Evolutionary conservation across 2,329 filamentous ascomycete genomes (phyloP), one percentile per base, ranked within the genome.

Genomic region (Chaetomium sp.): DNA sequence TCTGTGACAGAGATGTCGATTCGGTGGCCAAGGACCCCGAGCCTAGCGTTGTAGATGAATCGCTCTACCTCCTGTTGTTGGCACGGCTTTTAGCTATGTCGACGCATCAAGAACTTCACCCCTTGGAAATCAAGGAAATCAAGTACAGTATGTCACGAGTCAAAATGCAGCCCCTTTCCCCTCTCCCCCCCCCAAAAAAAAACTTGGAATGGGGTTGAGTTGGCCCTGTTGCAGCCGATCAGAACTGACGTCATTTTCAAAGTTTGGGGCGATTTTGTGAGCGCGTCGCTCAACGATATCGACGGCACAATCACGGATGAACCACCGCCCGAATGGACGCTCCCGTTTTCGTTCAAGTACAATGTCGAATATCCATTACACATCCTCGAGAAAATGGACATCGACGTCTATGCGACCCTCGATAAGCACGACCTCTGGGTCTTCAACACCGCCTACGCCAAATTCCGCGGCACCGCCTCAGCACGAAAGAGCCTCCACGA

Each of bases 391-490:
- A 90, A 89, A 71, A 90, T 94, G 86, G 87, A 91, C 62, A 76
- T 92, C 54, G 86, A 92, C 67, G 84, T 91, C 52, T 92, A 86
- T 68, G 76, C 74, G 11, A 72, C 72, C 0, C 69, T 85, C 4
- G 71, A 72, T 7, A 71, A 75, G 32, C 85, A 88, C 68, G 88
- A 91, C 64, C 72, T 87, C 6, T 94, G 89, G 89, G 80, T 96
- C 12, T 80, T 95, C 66, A 96, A 97, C 71, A 96, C 91, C 0
- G 78, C 96, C 5, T 95, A 92, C 69, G 84, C 88, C 61, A 97
- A 97, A 69, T 95, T 96, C 70, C 83, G 94, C 32, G 94, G 90
- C 52, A 96, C 91, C 0, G 94, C 94, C 0, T 95, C 90, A 2
- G 92, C 91, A 4, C 82, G 89, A 41, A 86, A 94, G 62, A 90